Evolutionary conservation across 768 basidiomycete genomes (phyloP), one percentile per base, ranked within the genome.

Genomic region (Suillus bovinus): DNA sequence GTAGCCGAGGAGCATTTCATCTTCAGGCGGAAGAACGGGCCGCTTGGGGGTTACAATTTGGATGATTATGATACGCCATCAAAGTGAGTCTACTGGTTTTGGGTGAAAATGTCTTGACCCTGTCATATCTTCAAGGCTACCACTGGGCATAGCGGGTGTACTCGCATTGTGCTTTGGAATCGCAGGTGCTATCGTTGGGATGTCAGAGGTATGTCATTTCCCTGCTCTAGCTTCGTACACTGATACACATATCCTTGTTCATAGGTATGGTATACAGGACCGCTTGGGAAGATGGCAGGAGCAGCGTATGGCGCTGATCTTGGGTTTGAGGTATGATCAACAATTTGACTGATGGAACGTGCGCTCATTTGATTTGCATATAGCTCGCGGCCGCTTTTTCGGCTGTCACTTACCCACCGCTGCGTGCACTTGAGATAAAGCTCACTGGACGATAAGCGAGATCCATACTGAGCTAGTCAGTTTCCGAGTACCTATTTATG

Each of bases 31-130:
- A 69, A 66, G 47, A 70, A 73, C 0, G 79, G 81, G 9, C 66
- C 67, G 2, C 67, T 84, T 4, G 81, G 79, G 1, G 84, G 84
- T n/a, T 85, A 85, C 63, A 80, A 84, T 63, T 61, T 85, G 59
- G 73, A 75, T 16, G 81, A 77, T 59, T 85, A 81, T 73, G 84
- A 85, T 62, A 67, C 63, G 1, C 77, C 78, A 4, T 70, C 70
- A 33, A 72, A 65, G 76, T 80, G 47, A 36, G 76, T 29, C 17
- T 38, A 31, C n/a, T 17, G n/a, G 10, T 31, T 22, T 24, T 44
- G 14, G 34, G 29, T 39, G 34, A 4, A 31, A 24, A 16, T 52
- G 49, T 10, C 2, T 50, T 36, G 42, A 29, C 0, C 41, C 33
- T n/a, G 10, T 0, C 11, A 16, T 29, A 8, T 29, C n/a, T 7